phyloP scores from a whole-genome alignment of 805 yeast genomes.

The Lachancea cidri region DNA sequence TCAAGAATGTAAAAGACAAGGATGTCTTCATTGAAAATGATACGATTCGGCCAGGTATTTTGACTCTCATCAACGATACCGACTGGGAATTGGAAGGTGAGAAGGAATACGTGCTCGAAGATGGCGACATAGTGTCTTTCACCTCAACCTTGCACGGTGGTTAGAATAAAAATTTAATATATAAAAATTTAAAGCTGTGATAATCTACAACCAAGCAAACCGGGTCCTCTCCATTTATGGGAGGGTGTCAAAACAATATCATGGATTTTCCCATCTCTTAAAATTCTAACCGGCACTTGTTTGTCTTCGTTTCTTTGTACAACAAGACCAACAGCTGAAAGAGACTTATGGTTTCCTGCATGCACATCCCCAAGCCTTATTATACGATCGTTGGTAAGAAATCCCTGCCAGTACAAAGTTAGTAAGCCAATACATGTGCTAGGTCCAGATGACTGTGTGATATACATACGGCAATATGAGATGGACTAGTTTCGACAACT shows the following conservation, averaged over 20 bases:
- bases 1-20: conserved; percentile 55
- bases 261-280: conserved; percentile 30
- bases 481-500: conserved; percentile 53
- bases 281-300: conserved; percentile 21
- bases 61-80: conserved; percentile 86
- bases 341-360: conserved; percentile 50
- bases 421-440: conserved; percentile 14
- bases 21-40: conserved; percentile 79
- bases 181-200: conserved; percentile 14
- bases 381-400: conserved; percentile 50
- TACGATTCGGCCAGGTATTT: conserved; percentile 83
- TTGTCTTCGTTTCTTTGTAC: conserved; percentile 39
- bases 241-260: conserved; percentile 41
- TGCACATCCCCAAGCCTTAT: conserved; percentile 49
- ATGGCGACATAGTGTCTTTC: conserved; percentile 74
- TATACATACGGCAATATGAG: conserved; percentile 33
- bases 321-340: conserved; percentile 40
- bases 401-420: conserved; percentile 37
- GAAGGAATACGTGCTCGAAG: conserved; percentile 70
- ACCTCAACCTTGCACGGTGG: conserved; percentile 97
- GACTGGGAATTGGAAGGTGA: conserved; percentile 97
- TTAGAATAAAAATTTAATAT: conserved; percentile 24
- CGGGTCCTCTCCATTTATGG: conserved; percentile 57
- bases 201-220: conserved; percentile 64
- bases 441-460: neutral